phyloP scores from a whole-genome alignment of 805 yeast genomes.

The Candida berthetii region DNA sequence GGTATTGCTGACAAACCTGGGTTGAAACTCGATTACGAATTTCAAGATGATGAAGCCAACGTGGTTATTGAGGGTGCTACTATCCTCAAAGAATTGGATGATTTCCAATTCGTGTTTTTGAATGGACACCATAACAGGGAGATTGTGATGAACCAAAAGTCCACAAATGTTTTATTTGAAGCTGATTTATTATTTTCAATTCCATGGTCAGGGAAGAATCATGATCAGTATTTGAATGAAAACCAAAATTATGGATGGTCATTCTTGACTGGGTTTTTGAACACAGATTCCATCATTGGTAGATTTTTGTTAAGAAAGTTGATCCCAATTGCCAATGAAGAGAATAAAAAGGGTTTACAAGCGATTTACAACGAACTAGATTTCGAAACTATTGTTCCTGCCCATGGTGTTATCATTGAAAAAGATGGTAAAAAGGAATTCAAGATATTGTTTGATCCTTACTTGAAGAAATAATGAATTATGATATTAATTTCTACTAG shows the following conservation, averaged over 20 bases:
- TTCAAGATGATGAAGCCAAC: slow-evolving; percentile 30
- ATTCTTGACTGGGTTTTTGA: slow-evolving; percentile 31
- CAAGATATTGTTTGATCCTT: slow-evolving; percentile 14
- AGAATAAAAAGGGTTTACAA: slow-evolving; percentile 10
- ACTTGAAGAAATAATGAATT: slow-evolving; percentile 3
- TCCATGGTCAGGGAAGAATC: slow-evolving; percentile 42
- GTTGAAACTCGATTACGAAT: slow-evolving; percentile 30
- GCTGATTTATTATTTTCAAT: slow-evolving; percentile 61
- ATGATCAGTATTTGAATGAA: slow-evolving; percentile 37
- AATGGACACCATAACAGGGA: slow-evolving; percentile 57
- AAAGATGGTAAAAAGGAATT: slow-evolving; percentile 23
- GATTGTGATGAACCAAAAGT: slow-evolving; percentile 41
- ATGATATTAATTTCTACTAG: no score
- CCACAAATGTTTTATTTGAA: slow-evolving; percentile 42
- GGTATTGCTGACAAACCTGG: slow-evolving; percentile 30
- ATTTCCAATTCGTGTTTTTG: slow-evolving; percentile 49
- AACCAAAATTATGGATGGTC: slow-evolving; percentile 41
- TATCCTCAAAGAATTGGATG: slow-evolving; percentile 33
- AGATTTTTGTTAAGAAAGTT: slow-evolving; percentile 21
- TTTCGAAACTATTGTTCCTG: slow-evolving; percentile 43
- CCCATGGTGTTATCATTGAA: slow-evolving; percentile 57
- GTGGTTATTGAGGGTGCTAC: slow-evolving; percentile 23
- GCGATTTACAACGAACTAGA: slow-evolving; percentile 28
- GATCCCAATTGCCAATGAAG: slow-evolving; percentile 10
- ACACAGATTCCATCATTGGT: slow-evolving; percentile 35